A percentile compares a stretch with the other conserved stretches of the same genome.
Conservation (phyloP, 352 stramenopile species). For the Hyaloperonospora arabidopsidis region DNA sequence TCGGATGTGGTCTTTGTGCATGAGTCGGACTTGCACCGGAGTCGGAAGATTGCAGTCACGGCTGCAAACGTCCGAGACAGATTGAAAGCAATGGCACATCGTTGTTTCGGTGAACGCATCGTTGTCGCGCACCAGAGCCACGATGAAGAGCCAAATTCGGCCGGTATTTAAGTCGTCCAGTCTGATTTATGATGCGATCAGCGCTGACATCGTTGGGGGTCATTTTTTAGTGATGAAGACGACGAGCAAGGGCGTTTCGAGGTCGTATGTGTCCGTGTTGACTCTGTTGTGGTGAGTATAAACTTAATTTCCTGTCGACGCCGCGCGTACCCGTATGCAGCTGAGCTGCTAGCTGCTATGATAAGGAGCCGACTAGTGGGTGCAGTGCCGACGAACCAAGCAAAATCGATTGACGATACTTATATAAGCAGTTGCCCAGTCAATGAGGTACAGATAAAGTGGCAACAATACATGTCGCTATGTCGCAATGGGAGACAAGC, state of each 20-base stretch:
- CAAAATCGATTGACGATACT: too few relatives aligned
- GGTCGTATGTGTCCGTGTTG: too few relatives aligned
- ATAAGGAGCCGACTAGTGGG: too few relatives aligned
- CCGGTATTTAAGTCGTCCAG: slow-evolving; percentile 34
- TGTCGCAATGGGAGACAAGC: slow-evolving; percentile 12
- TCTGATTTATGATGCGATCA: too few relatives aligned
- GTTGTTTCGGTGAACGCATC: slow-evolving; percentile 34
- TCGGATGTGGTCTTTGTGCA: slow-evolving; percentile 67
- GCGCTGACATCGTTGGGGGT: too few relatives aligned
- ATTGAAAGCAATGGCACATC: slow-evolving; percentile 38
- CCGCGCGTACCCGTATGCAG: too few relatives aligned
- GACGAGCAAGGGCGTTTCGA: too few relatives aligned
- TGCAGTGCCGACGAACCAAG: too few relatives aligned
- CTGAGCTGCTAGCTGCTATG: too few relatives aligned
- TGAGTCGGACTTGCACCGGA: slow-evolving; percentile 55
- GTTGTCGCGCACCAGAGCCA: slow-evolving; percentile 32
- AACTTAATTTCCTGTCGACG: too few relatives aligned
- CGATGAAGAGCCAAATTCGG: slow-evolving; percentile 42
- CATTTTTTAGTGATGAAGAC: too few relatives aligned
- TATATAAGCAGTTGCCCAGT: background rate
- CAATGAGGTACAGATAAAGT: slow-evolving; percentile 24
- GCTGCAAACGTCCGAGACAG: slow-evolving; percentile 50
- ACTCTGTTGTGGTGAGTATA: too few relatives aligned
- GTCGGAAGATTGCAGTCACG: slow-evolving; percentile 30
- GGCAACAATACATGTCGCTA: slow-evolving; percentile 25